Conservation (phyloP, 1,284 basidiomycete species). For the Kwoniella shivajii region DNA sequence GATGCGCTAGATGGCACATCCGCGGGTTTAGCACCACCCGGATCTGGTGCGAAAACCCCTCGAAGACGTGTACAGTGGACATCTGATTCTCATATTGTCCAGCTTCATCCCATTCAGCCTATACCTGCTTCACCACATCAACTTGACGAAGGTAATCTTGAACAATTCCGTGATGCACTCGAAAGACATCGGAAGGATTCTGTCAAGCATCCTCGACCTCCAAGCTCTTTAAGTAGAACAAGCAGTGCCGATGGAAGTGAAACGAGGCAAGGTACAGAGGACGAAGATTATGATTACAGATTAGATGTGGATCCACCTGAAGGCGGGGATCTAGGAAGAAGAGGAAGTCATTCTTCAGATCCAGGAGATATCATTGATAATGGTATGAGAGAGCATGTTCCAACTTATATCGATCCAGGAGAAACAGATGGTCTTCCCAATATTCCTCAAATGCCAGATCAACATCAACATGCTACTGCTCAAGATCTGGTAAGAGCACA, state of each 20-base stretch:
- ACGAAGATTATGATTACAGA: slow-evolving; percentile 53
- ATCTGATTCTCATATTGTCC: slow-evolving; percentile 47
- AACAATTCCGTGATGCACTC: slow-evolving; percentile 41
- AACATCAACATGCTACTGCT: slow-evolving; percentile 37
- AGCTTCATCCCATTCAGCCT: slow-evolving; percentile 27
- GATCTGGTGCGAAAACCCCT: slow-evolving; percentile 40
- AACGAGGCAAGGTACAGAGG: slow-evolving; percentile 11
- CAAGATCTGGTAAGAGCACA: slow-evolving; percentile 52
- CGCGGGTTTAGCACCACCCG: slow-evolving; percentile 12
- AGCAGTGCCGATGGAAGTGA: slow-evolving; percentile 24
- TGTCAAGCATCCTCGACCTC: slow-evolving; percentile 19
- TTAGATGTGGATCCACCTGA: slow-evolving; percentile 42
- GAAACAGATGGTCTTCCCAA: slow-evolving; percentile 56
- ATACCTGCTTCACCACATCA: slow-evolving; percentile 25
- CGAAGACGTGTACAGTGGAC: slow-evolving; percentile 52
- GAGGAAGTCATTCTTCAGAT: slow-evolving; percentile 1
- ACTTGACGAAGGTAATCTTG: slow-evolving; percentile 39
- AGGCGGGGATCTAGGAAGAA: slow-evolving; percentile 5
- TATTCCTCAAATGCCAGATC: slow-evolving; percentile 28
- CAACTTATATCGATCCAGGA: slow-evolving; percentile 52
- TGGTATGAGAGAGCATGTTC: slow-evolving; percentile 35
- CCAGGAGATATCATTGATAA: slow-evolving; percentile 32
- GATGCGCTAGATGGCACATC: background rate
- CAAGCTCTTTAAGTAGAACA: slow-evolving; percentile 25
- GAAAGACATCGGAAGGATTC: slow-evolving; percentile 36